Conservation (phyloP, 208 protist genomes). For the Acanthamoeba rhysodes region DNA sequence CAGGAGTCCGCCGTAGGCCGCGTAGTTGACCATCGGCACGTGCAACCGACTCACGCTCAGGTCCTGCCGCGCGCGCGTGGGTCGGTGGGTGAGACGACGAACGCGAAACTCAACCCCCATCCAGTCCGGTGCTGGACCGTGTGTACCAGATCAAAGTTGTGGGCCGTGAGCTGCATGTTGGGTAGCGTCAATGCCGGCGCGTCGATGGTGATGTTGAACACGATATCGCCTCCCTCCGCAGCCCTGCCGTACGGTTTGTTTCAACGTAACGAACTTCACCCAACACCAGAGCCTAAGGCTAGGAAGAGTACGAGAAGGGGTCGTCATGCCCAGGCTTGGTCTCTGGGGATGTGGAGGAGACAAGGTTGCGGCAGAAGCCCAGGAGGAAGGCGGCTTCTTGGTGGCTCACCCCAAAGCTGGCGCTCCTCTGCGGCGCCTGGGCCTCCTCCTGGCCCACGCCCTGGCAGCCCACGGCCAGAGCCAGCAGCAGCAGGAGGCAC, state of each 20-base stretch:
- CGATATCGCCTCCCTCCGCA: not conserved
- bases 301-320: not conserved
- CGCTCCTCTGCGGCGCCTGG: not conserved
- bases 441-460: no score
- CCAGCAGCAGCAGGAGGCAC: no score
- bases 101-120: not conserved
- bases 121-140: not conserved
- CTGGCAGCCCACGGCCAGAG: no score
- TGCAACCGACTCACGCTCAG: not conserved
- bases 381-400: not conserved
- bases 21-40: not conserved
- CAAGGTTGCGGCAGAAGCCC: not conserved
- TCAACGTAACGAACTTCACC: no score
- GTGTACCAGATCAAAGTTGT: not conserved
- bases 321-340: no score
- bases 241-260: no score
- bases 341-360: not conserved
- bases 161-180: not conserved
- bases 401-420: not conserved
- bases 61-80: not conserved
- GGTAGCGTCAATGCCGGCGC: not conserved
- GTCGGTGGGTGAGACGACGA: not conserved
- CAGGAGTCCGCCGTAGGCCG: not conserved
- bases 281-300: no score
- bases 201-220: not conserved